These are phyloP conservation scores for Santalum album DNA, from an alignment of 164 flowering plant species.

Conservation along the genomic window DNA sequence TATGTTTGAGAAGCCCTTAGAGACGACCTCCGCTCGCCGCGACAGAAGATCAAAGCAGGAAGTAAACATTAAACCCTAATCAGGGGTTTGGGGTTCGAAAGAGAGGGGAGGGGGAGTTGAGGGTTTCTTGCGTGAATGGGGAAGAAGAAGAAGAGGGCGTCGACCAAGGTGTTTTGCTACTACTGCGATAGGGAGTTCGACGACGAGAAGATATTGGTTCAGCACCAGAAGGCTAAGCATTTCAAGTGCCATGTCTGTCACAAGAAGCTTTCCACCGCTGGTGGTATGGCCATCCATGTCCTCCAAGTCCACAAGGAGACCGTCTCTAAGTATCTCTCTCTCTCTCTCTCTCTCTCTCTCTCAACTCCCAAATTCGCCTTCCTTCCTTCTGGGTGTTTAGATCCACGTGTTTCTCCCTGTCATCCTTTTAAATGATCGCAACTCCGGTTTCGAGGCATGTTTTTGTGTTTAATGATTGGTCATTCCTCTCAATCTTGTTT, in stretches of 20 bases:
- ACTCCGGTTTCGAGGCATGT: too few species aligned
- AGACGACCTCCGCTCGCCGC: too few species aligned
- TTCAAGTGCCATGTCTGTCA: constrained; percentile 97
- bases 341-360: neutral
- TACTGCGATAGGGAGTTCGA: constrained; percentile 97
- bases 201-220: constrained; percentile 95
- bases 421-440: too few species aligned
- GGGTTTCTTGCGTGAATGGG: constrained; percentile 31
- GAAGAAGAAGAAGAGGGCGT: constrained; percentile 83
- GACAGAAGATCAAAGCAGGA: too few species aligned
- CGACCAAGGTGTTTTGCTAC: constrained; percentile 84
- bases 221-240: constrained; percentile 99
- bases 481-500: too few species aligned
- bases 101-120: too few species aligned
- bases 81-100: too few species aligned
- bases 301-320: constrained; percentile 95
- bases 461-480: too few species aligned
- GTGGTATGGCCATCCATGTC: constrained; percentile 97
- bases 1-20: too few species aligned
- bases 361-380: too few species aligned
- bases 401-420: neutral
- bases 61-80: too few species aligned
- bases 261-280: constrained; percentile 97
- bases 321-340: constrained; percentile 59
- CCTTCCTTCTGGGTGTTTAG: neutral